Conservation (phyloP, 495 filamentous ascomycete species). For the Margaritispora aquatica region DNA sequence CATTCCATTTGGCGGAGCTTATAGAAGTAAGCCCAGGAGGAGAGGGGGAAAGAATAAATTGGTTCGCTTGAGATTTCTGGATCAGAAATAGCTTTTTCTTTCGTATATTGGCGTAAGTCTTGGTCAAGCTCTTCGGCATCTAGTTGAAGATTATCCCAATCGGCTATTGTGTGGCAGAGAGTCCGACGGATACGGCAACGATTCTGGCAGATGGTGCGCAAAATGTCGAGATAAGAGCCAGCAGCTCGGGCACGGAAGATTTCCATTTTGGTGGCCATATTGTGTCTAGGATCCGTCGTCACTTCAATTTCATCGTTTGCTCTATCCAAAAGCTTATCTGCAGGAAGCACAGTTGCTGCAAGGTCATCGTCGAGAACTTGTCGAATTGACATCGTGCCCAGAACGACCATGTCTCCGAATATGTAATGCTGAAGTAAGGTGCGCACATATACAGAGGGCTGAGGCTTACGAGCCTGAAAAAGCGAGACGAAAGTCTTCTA, state of each 20-base stretch:
- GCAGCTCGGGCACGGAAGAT: constrained; percentile 68
- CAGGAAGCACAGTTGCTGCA: constrained; percentile 66
- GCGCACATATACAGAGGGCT: constrained; percentile 79
- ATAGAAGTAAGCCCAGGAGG: constrained; percentile 83
- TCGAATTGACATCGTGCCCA: constrained; percentile 60
- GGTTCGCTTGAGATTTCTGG: constrained; percentile 28
- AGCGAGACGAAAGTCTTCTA: constrained; percentile 58
- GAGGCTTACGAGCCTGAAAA: constrained; percentile 71
- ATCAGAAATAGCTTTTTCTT: constrained; percentile 48
- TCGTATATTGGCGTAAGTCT: constrained; percentile 56
- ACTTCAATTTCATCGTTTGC: constrained; percentile 69
- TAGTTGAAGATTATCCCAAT: constrained; percentile 80
- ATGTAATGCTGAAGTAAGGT: constrained; percentile 72
- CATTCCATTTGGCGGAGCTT: constrained; percentile 83
- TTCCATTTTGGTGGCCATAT: constrained; percentile 72
- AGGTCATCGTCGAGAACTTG: constrained; percentile 77
- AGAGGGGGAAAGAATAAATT: constrained; percentile 65
- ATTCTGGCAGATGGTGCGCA: constrained; percentile 82
- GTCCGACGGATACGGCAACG: constrained; percentile 78
- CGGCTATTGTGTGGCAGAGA: constrained; percentile 70
- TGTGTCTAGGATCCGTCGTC: constrained; percentile 68
- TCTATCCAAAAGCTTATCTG: constrained; percentile 62
- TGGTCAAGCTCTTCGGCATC: constrained; percentile 78
- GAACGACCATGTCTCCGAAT: constrained; percentile 60
- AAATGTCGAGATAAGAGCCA: constrained; percentile 74